Base-by-base conservation (phyloP, 306 rosid genomes). In the Dicorynia guianensis region DNA sequence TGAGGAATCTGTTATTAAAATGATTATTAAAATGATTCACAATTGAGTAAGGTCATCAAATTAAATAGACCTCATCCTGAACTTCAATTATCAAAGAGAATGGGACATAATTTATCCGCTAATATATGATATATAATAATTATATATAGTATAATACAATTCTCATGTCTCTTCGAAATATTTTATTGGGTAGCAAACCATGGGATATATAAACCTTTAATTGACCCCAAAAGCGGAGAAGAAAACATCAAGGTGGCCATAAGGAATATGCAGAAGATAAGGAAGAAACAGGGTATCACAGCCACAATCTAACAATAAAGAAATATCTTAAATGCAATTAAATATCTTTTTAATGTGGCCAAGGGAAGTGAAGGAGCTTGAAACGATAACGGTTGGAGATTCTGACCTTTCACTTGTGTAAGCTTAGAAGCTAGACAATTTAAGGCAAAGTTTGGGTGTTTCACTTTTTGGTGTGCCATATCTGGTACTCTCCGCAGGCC, bases 331-430 rank as follows among this genome's bases (percentile, higher is more conserved):
- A 77, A 64, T 81, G 71, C 53, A 72, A 85, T 66, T 79, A 52
- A 85, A 67, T 63, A 76, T 55, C 53, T 63, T 85, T 76, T 85
- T 63, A 82, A 59, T 59, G 64, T 42, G 71, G 35, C 56, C 56
- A 43, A 38, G 15, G 61, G 66, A 46, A 76, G 61, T 35, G 75
- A 58, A 71, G 72, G 46, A 57, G 81, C 38, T 70, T 30, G 53
- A 76, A 85, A 68, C 73, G 63, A 34, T 62, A 83, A 79, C 83
- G 63, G 79, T 79, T 76, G 65, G 33, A 80, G 80, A 68, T 63
- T 77, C 77, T 76, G 87, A 71, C 87, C 80, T 78, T 84, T 80
- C 67, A 77, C 33, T 75, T 73, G 80, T 75, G 79, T 71, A 75
- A 62, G 53, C 67, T 54, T 30, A 77, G 77, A 84, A 83, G 75